Evolutionary conservation across 495 filamentous ascomycete species (phyloP), one percentile per base, ranked within the genome.

Genomic region (Hypomontagnella submonticulosa): DNA sequence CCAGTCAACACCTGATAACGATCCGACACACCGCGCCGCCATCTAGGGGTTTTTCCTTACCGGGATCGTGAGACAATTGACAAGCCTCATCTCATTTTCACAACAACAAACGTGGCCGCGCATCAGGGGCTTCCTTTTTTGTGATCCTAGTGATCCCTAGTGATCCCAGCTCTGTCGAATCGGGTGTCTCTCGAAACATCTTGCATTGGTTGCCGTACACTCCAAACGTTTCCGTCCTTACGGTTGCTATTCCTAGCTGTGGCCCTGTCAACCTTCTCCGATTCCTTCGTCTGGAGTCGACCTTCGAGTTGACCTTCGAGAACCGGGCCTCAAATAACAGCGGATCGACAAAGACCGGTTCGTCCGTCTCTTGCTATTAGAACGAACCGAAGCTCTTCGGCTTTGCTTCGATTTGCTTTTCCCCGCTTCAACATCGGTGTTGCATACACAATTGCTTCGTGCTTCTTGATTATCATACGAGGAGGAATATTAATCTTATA

Each of bases 321-420:
- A 36, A 20, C 32, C 12, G 23, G 9, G 42, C 47, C 16, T 58
- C 33, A 37, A 50, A 43, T 34, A 62, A 59, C 38, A 63, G 44
- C 19, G 60, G 57, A 73, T 65, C 63, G 69, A 75, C 69, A 42
- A 68, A 69, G 51, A 67, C 66, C 57, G 54, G 64, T 44, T 48
- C 53, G 32, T 51, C 23, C 18, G 43, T 48, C 10, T 20, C 30
- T 19, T 38, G 30, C 30, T 61, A 11, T 9, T 12, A 64, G 8
- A n/a, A 57, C 66, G 53, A 42, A 50, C 56, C 64, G 38, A n/a
- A n/a, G n/a, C n/a, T n/a, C 63, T 49, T 50, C 54, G 11, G 59
- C 63, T 18, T 60, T 27, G 23, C 6, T 27, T n/a, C n/a, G n/a
- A n/a, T n/a, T 27, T 27, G 23, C 61, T 19, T 52, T 57, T 43